These are phyloP conservation scores for Endogone sp. DNA, from an alignment of 192 early-diverging fungal species.

Conservation along the genomic window DNA sequence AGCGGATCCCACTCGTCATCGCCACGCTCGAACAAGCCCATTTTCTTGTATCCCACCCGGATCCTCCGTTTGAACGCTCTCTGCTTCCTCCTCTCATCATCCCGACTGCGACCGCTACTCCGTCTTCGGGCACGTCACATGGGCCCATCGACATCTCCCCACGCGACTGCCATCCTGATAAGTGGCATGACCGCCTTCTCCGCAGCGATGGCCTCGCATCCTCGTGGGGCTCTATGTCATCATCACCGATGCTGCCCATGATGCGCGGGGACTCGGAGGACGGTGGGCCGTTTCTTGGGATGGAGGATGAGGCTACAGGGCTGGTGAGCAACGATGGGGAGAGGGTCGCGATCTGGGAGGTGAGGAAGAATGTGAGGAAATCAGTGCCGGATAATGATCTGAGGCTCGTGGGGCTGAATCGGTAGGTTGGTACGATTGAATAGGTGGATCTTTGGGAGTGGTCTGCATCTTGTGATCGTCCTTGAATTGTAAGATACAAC, in stretches of 20 bases:
- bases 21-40: conserved; percentile 40
- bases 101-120: too few species aligned
- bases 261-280: too few species aligned
- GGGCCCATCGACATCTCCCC: too few species aligned
- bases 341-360: conserved; percentile 22
- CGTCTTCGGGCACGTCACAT: too few species aligned
- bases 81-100: conserved; percentile 8
- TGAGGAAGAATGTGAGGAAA: conserved; percentile 28
- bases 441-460: conserved; percentile 1
- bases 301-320: too few species aligned
- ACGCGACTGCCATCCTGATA: too few species aligned
- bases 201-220: conserved; percentile 10
- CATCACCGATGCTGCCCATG: conserved; percentile 17
- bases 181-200: too few species aligned
- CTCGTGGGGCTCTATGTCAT: conserved; percentile 1
- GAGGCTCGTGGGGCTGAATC: conserved; percentile 42
- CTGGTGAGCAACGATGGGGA: conserved; percentile 1
- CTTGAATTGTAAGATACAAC: too few species aligned
- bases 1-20: conserved; percentile 47
- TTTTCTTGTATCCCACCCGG: conserved; percentile 19
- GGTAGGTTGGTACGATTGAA: background rate
- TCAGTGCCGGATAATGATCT: conserved; percentile 26
- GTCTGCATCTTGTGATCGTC: too few species aligned
- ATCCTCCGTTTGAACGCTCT: conserved; percentile 23
- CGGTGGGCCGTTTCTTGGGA: too few species aligned